Conservation (phyloP, 176 grass and related monocot genomes). For the Sorghum bicolor region DNA sequence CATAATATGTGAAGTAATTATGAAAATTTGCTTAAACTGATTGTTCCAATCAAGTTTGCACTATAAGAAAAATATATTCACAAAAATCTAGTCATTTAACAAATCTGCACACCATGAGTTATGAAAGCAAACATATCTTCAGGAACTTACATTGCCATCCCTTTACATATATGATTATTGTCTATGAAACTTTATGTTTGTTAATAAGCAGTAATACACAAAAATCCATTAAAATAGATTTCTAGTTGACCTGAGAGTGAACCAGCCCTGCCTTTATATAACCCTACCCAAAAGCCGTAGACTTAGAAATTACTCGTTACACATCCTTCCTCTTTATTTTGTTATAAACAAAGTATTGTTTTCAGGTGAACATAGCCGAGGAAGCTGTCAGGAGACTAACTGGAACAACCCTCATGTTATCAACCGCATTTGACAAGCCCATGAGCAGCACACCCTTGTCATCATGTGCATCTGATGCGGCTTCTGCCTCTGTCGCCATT, state of each 20-base stretch:
- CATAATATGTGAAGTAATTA: neutral
- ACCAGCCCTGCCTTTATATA: neutral
- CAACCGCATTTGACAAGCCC: conserved; percentile 36
- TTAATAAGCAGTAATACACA: neutral
- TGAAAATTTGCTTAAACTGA: neutral
- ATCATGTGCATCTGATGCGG: conserved; percentile 39
- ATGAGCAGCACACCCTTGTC: conserved; percentile 32
- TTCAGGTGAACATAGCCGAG: conserved; percentile 82
- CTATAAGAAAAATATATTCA: neutral
- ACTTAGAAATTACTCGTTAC: neutral
- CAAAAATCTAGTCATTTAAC: neutral
- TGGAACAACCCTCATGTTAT: conserved; percentile 27
- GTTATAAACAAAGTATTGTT: neutral
- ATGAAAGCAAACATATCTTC: neutral
- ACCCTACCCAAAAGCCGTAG: neutral
- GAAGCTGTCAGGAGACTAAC: conserved; percentile 65
- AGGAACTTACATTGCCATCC: neutral
- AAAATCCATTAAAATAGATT: neutral
- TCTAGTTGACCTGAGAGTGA: neutral
- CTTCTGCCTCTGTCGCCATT: conserved; percentile 23
- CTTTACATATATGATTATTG: neutral
- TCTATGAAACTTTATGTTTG: neutral
- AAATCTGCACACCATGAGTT: neutral
- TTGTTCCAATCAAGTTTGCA: neutral
- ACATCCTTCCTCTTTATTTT: neutral